Percentiles rank a stretch among this genome's conserved stretches.
Evolutionary conservation across 257 asterid species (phyloP).

Genomic region (Solanum chaucha): DNA sequence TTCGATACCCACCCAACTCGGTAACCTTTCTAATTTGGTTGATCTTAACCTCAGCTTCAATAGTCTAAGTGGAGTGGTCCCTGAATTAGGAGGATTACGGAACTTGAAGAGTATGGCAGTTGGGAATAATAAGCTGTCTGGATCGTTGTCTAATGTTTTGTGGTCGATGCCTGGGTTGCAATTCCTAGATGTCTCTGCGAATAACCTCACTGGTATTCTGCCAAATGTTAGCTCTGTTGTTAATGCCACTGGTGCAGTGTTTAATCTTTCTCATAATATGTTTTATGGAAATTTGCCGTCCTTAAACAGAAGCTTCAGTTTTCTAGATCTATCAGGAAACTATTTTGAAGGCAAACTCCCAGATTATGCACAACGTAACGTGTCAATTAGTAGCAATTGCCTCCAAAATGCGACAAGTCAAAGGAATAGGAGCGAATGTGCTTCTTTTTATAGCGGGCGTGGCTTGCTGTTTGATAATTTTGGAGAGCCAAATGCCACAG

Average conservation of each 20-base stretch:
- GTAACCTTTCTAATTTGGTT: conserved; percentile 54
- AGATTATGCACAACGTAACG: conserved; percentile 33
- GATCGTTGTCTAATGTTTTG: conserved; percentile 35
- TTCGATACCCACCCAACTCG: conserved; percentile 64
- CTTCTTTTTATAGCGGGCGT: conserved; percentile 55
- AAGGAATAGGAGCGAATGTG: conserved; percentile 51
- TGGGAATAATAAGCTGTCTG: conserved; percentile 47
- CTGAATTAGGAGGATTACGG: conserved; percentile 44
- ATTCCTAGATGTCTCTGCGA: conserved; percentile 55
- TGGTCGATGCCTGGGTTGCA: conserved; percentile 68
- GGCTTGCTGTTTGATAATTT: conserved; percentile 70
- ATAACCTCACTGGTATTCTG: conserved; percentile 67
- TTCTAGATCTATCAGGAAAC: conserved; percentile 56
- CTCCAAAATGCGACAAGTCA: conserved; percentile 45
- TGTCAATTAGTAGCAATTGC: conserved; percentile 42
- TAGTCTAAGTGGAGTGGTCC: conserved; percentile 48
- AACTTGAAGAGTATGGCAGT: conserved; percentile 41
- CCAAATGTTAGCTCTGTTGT: conserved; percentile 28
- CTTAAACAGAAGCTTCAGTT: conserved; percentile 36
- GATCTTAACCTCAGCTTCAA: conserved; percentile 80
- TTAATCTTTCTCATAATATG: conserved; percentile 56
- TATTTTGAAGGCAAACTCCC: conserved; percentile 75
- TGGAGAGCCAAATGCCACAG: conserved; percentile 42
- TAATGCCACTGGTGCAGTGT: conserved; percentile 24
- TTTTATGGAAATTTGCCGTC: conserved; percentile 69